phyloP scores from a whole-genome alignment of 768 basidiomycete genomes.

The Hygrocybe coccinea region DNA sequence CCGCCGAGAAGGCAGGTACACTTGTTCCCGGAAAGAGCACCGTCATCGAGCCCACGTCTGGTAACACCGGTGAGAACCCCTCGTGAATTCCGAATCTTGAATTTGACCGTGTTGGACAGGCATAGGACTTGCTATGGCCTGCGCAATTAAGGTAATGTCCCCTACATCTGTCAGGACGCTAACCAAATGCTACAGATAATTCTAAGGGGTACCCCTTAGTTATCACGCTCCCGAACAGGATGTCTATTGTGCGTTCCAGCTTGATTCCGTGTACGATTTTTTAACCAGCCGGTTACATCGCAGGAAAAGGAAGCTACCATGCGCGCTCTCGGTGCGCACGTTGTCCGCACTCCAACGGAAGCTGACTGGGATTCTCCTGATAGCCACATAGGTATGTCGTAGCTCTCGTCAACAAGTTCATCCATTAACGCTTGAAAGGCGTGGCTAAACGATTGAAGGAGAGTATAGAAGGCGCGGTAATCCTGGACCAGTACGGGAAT shows the following conservation, averaged over 20 bases:
- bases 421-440: conserved; percentile 81
- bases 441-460: conserved; percentile 73
- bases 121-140: conserved; percentile 89
- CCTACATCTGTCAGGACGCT: conserved; percentile 17
- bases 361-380: conserved; percentile 86
- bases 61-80: conserved; percentile 74
- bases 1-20: conserved; percentile 84
- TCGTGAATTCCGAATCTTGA: too few species aligned
- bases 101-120: conserved; percentile 52
- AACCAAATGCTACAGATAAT: conserved; percentile 75
- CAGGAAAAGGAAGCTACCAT: conserved; percentile 92
- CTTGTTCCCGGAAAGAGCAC: conserved; percentile 84
- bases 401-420: conserved; percentile 33
- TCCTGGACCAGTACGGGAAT: conserved; percentile 88
- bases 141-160: conserved; percentile 79
- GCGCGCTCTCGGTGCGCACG: conserved; percentile 87
- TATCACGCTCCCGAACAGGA: conserved; percentile 90
- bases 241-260: conserved; percentile 73
- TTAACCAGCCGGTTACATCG: background rate
- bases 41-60: conserved; percentile 92
- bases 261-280: background rate
- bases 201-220: conserved; percentile 88
- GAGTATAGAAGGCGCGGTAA: conserved; percentile 81
- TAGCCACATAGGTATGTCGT: conserved; percentile 82
- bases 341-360: conserved; percentile 88